Percentiles rank a stretch among this genome's conserved stretches.
These are phyloP conservation scores for Cladosporium sp. DNA, from an alignment of 2,329 filamentous ascomycete genomes.

Conservation along the genomic window DNA sequence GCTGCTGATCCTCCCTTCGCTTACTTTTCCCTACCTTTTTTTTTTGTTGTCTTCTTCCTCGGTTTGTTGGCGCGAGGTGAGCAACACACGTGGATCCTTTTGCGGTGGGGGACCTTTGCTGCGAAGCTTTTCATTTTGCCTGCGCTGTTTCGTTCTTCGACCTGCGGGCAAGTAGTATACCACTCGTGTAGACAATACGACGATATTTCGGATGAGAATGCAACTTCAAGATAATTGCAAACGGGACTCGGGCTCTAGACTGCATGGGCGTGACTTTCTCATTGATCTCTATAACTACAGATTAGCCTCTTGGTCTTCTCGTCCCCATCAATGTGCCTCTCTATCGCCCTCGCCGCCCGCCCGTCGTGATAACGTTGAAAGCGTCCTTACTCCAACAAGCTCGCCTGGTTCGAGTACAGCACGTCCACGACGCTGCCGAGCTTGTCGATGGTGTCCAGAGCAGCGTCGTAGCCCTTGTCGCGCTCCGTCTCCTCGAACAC, in stretches of 20 bases:
- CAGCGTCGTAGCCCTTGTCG: slow-evolving; percentile 90
- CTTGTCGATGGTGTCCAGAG: slow-evolving; percentile 92
- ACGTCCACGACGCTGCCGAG: slow-evolving; percentile 95
- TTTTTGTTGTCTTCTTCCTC: background rate
- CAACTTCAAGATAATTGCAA: no score
- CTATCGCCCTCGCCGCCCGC: background rate
- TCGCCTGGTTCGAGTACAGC: slow-evolving; percentile 95
- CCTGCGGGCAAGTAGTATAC: slow-evolving; percentile 1
- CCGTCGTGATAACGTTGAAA: background rate
- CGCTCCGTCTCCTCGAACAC: slow-evolving; percentile 93
- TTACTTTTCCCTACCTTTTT: background rate
- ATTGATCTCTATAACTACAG: slow-evolving; percentile 4
- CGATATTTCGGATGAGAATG: background rate
- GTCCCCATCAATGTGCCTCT: background rate
- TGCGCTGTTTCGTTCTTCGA: no score
- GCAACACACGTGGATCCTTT: background rate
- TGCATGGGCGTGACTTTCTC: no score
- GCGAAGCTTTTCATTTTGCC: no score
- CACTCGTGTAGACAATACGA: slow-evolving; percentile 11
- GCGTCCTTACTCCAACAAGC: slow-evolving; percentile 73
- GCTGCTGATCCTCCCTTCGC: background rate
- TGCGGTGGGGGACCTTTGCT: no score
- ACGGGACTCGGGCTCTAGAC: no score
- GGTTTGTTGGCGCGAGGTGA: background rate
- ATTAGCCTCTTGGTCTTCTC: background rate